Base-by-base conservation (phyloP, 2,329 filamentous ascomycete genomes). In the Pseudogymnoascus sp. region DNA sequence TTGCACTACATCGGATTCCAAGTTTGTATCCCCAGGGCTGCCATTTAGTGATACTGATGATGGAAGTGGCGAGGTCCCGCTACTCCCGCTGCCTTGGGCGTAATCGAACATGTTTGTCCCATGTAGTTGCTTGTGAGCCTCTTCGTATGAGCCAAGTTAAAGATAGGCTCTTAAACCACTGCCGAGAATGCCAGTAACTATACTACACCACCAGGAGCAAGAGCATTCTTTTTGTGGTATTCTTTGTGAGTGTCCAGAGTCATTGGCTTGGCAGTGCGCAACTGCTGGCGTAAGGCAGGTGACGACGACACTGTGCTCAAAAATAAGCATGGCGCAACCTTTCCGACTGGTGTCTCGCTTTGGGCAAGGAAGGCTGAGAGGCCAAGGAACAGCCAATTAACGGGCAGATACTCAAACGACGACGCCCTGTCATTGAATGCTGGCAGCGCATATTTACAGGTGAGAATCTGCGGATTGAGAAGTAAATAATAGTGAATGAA, bases 301-400 rank as follows among this genome's bases (percentile, higher is more conserved):
- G 47, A 56, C 47, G 47, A 56, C 47, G 31, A 33, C 31, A 33
- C 31, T 33, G 47, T 56, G 50, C 28, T 56, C 28, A 56, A 11
- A 53, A 56, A 56, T 56, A 56, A 56, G 50, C 50, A 56, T 56
- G 50, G 50, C 8, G 10, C 3, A 56, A 56, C 50, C 4, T 53
- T 56, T 33, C 50, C 50, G 47, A 8, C 28, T 18, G n/a, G 8
- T 31, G 28, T 33, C n/a, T 56, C 28, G 50, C 28, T 56, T 56
- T 56, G 18, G 28, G 25, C 28, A 33, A 14, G 28, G 18, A 16
- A 33, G 50, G 50, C 50, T 56, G 50, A 56, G n/a, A n/a, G 4
- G 14, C 23, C 23, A 31, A 11, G 23, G 44, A 31, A 16, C 47
- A 53, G 25, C 47, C 47, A 53, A 31, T 53, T 11, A 53, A 31